Evolutionary conservation across 495 filamentous ascomycete genomes (phyloP).

Genomic region (Xylaria intraflava): DNA sequence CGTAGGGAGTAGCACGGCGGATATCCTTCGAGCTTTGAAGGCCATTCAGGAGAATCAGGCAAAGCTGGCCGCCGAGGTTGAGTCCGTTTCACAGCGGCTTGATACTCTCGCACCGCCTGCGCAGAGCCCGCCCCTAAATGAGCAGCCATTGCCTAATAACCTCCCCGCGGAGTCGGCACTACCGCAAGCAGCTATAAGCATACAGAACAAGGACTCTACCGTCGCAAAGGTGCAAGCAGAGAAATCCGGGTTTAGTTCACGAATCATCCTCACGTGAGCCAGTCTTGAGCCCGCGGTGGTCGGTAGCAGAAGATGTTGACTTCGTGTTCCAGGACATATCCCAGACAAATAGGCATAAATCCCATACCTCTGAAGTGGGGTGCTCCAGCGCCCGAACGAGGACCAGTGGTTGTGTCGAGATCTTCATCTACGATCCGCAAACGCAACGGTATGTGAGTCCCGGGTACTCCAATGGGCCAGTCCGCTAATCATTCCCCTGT

Average conservation of each 20-base stretch:
- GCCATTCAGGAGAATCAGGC: slow-evolving; percentile 51
- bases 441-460: slow-evolving; percentile 66
- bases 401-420: slow-evolving; percentile 87
- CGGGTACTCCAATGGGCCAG: not conserved
- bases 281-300: not conserved
- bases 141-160: slow-evolving; percentile 10
- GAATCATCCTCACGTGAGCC: slow-evolving; percentile 56
- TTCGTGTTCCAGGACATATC: slow-evolving; percentile 66
- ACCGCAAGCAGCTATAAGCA: slow-evolving; percentile 7
- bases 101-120: slow-evolving; percentile 48
- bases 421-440: slow-evolving; percentile 67
- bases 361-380: slow-evolving; percentile 89
- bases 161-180: slow-evolving; percentile 4
- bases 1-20: slow-evolving; percentile 32
- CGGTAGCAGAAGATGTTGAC: not conserved
- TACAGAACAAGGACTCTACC: slow-evolving; percentile 14
- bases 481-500: slow-evolving; percentile 10
- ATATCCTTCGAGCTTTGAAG: slow-evolving; percentile 47
- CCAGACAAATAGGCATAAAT: slow-evolving; percentile 87
- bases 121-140: slow-evolving; percentile 21
- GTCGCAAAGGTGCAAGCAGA: slow-evolving; percentile 17
- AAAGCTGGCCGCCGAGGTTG: slow-evolving; percentile 54
- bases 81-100: slow-evolving; percentile 59
- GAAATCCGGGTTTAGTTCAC: slow-evolving; percentile 44
- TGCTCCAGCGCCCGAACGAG: slow-evolving; percentile 63